Base-by-base conservation (phyloP, 345 rosid species). In the Salix exigua region DNA sequence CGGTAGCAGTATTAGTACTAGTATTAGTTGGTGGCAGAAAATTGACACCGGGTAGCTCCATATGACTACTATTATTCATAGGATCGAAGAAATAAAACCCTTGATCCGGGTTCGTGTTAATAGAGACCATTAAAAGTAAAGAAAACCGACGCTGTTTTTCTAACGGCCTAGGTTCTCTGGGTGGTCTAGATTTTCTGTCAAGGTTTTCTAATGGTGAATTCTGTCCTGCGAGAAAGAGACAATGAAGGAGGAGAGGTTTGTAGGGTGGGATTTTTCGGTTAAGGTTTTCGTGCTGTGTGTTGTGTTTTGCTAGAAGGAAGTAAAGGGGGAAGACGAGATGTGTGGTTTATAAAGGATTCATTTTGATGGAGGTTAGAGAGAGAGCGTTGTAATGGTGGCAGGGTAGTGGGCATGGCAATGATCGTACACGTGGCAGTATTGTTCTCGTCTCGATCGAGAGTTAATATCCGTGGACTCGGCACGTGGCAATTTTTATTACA, bases 1-100 rank as follows among this genome's bases (percentile, higher is more conserved):
- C 64, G 31, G 75, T 16, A 7, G 80, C 5, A 62, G 73, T 38
- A 53, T 51, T 28, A 33, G 46, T 1, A 42, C 38, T n/a, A 6
- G 71, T 2, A 42, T 48, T n/a, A 6, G 71, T 19, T n/a, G 86
- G 69, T 6, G 85, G 87, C 30, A 82, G 65, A 66, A 89, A 71
- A 72, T 81, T 79, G 70, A 83, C 73, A 63, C 86, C 86, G 10
- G 90, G 84, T 65, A 85, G 81, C 31, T 84, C 86, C 87, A 85
- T 81, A 44, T n/a, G 44, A 40, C 44, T 55, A n/a, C 28, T 55
- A 23, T 3, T 55, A 58, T 73, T 84, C 83, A 80, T 78, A 77
- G 94, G 88, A 90, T 91, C 92, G 81, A 83, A 80, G 77, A 88
- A 76, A 87, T 79, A 79, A 82, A 94, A 86, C 17, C 88, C 86